Conservation (phyloP, 371 early-diverging fungal species). For the Actinomucor elegans region DNA sequence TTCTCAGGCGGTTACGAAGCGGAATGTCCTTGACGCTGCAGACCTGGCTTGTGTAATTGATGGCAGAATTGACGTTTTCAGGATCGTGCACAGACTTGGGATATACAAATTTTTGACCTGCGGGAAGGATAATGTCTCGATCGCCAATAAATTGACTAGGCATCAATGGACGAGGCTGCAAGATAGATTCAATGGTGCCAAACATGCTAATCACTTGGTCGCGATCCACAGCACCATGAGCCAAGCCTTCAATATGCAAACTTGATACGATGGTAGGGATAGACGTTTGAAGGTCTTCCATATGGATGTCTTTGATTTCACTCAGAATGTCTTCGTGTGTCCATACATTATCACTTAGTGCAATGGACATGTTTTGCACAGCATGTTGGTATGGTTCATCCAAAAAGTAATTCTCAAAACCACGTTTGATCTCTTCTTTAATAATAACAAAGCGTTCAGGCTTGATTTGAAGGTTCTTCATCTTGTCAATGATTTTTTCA, state of each 20-base stretch:
- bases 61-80: conserved; percentile 83
- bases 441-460: conserved; percentile 73
- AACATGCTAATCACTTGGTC: conserved; percentile 61
- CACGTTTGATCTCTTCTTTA: conserved; percentile 64
- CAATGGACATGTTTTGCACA: conserved; percentile 64
- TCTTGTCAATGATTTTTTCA: conserved; percentile 64
- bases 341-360: conserved; percentile 77
- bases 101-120: conserved; percentile 44
- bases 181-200: conserved; percentile 44
- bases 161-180: conserved; percentile 61
- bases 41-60: conserved; percentile 75
- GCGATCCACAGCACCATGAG: conserved; percentile 77
- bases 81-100: conserved; percentile 63
- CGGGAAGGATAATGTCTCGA: conserved; percentile 65
- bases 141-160: conserved; percentile 57
- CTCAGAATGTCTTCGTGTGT: conserved; percentile 72
- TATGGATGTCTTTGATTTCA: conserved; percentile 53
- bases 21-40: conserved; percentile 50
- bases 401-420: conserved; percentile 66
- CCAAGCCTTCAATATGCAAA: conserved; percentile 77
- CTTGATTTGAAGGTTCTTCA: conserved; percentile 62
- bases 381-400: conserved; percentile 80
- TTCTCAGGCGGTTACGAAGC: conserved; percentile 57
- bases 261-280: conserved; percentile 63
- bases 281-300: conserved; percentile 68